Base-by-base conservation (phyloP, 2,329 filamentous ascomycete genomes). In the Diplodia corticola region DNA sequence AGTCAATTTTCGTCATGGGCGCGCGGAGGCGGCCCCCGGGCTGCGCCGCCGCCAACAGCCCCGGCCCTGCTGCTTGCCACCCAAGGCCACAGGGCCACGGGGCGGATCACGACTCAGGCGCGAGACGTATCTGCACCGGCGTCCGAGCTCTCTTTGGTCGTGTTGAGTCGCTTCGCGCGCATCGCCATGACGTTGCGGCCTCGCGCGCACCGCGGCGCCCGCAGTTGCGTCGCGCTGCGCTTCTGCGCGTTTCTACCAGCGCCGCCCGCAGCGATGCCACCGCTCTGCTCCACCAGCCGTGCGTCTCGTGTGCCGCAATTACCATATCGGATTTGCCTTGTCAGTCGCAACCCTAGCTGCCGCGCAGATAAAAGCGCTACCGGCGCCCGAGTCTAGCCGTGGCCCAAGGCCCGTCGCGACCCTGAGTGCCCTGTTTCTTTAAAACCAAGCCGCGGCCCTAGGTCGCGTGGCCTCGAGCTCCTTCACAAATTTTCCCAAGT, bases 371-470 rank as follows among this genome's bases (percentile, higher is more conserved):
- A 61, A 61, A 61, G 57, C 57, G 57, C 57, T 61, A 49, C 57
- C 57, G 57, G 57, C 57, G 57, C 57, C 57, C 57, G 57, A 61
- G 26, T 61, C 57, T 61, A 61, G 57, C 57, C 57, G 57, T 61
- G 44, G 57, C 44, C 57, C 40, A 61, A 61, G 40, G 37, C 55
- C 55, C 55, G 55, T 48, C 37, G 55, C 40, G 37, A 49, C 40
- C 37, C 57, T 49, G 40, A 49, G 33, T 61, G 30, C 37, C 55
- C 22, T 59, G 55, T 24, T 46, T 59, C n/a, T n/a, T 48, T 54
- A 35, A 61, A 49, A 26, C 20, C 57, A 61, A 35, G 26, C 51
- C 50, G 61, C 50, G 37, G 63, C 50, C 63, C 46, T 33, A n/a
- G 37, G 46, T 55, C 54, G 51, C 63, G 46, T 65, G 50, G 35